Base-by-base conservation (phyloP, 495 filamentous ascomycete species). In the Aspergillus heteromorphus region DNA sequence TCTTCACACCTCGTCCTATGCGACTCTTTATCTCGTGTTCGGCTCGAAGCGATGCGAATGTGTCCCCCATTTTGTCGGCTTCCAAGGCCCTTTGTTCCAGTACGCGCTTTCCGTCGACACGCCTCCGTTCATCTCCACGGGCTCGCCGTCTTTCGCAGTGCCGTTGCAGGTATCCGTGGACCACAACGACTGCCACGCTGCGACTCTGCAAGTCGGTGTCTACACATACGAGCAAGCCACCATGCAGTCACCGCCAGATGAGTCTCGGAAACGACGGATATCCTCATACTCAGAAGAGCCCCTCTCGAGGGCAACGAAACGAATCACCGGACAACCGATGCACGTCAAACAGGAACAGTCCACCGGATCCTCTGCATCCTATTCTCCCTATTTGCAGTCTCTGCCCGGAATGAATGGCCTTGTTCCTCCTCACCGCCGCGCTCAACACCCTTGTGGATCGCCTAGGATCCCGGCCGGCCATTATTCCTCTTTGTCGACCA, bases 91-190 rank as follows among this genome's bases (percentile, higher is more conserved):
- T 17, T 61, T 66, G 38, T 87, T 83, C 66, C 79, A 83, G 51
- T 97, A 95, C 65, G 75, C 76, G n/a, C 67, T 96, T 25, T 79
- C 83, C 17, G 83, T 82, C 4, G 82, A 89, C 36, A 88, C 84
- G 16, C 93, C 93, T 31, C 71, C 81, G 19, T 86, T 89, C 50
- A 67, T 82, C 43, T 68, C 74, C 40, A 96, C 88, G 16, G 79
- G 80, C 30, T 87, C 81, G 41, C 72, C 79, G 10, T 83, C 84
- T 20, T 75, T 83, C 36, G 84, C 80, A 56, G 84, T 96, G 23
- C 87, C 88, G 21, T 65, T 97, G 48, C 80, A 80, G 56, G 76
- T 97, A 41, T 69, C 83, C 13, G 79, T 95, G 62, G 87, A 92
- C 40, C 77, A 83, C 20, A 76, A 79, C 42, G 87, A 86, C 6